Conservation (phyloP, 2,329 filamentous ascomycete species). For the Penicillium vulpinum region DNA sequence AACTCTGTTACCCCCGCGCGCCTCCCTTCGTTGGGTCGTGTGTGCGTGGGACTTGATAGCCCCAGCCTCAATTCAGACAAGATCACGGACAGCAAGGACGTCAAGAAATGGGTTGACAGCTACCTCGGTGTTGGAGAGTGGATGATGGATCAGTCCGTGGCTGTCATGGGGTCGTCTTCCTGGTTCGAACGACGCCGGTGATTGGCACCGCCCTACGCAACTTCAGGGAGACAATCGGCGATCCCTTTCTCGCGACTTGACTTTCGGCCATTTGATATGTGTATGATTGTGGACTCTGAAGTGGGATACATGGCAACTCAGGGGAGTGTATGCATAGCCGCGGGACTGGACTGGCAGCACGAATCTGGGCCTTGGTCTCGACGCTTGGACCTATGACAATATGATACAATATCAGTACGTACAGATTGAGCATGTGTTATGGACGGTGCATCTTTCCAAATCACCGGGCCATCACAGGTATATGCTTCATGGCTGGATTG, state of each 20-base stretch:
- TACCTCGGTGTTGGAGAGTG: constrained; percentile 95
- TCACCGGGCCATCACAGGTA: not conserved
- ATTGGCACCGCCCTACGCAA: constrained; percentile 18
- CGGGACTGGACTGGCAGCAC: not conserved
- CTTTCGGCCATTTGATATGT: constrained; percentile 2
- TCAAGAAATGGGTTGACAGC: constrained; percentile 86
- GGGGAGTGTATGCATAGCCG: not conserved
- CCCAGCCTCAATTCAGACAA: constrained; percentile 85
- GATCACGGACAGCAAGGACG: constrained; percentile 77
- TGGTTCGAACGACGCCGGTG: constrained; percentile 91
- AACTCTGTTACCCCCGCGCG: constrained; percentile 31
- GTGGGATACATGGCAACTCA: not conserved
- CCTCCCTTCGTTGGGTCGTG: constrained; percentile 27
- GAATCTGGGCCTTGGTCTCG: not conserved
- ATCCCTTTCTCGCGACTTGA: constrained; percentile 8
- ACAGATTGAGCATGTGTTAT: constrained; percentile 2
- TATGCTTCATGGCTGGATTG: constrained; percentile 12
- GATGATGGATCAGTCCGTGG: constrained; percentile 97
- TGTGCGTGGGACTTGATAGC: constrained; percentile 39
- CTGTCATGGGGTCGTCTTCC: constrained; percentile 79
- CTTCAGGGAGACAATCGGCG: not conserved
- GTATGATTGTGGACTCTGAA: not conserved
- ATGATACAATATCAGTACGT: constrained; percentile 2
- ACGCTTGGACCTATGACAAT: not conserved
- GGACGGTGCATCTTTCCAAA: not conserved